A percentile compares a stretch with the other conserved stretches of the same genome.
Evolutionary conservation across 2,329 filamentous ascomycete species (phyloP).

Genomic region (Trichoderma cornu-damae): DNA sequence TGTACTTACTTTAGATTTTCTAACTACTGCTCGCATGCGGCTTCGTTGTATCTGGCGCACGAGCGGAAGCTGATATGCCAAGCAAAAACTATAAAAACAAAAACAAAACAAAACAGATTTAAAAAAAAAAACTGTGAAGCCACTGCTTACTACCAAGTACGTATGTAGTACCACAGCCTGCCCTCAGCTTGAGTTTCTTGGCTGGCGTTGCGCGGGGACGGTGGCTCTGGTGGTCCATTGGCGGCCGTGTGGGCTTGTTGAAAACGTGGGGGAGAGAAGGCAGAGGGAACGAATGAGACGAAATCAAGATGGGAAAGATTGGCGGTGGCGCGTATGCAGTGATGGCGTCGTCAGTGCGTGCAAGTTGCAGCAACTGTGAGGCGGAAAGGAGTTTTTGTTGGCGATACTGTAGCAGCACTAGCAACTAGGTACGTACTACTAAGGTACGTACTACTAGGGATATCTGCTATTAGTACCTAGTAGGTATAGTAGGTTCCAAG

Average conservation of each 20-base stretch:
- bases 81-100: not conserved
- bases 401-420: too few species aligned
- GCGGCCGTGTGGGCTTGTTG: not conserved
- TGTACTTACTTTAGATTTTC: not conserved
- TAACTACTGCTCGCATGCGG: not conserved
- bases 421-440: too few species aligned
- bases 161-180: too few species aligned
- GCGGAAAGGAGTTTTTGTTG: not conserved
- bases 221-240: slow-evolving; percentile 1
- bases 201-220: not conserved
- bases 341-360: not conserved
- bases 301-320: not conserved
- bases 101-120: too few species aligned
- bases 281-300: not conserved
- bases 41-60: not conserved
- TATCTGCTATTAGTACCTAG: too few species aligned
- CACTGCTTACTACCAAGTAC: too few species aligned
- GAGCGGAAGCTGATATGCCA: slow-evolving; percentile 1
- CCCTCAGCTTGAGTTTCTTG: not conserved
- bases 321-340: not conserved
- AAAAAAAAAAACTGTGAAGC: not conserved
- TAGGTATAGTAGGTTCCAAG: too few species aligned
- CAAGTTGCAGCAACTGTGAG: not conserved
- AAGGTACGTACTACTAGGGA: too few species aligned
- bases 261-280: not conserved